Evolutionary conservation across 1,139 yeast genomes (phyloP).

Genomic region (Suzukiozyma palmioleophila): DNA sequence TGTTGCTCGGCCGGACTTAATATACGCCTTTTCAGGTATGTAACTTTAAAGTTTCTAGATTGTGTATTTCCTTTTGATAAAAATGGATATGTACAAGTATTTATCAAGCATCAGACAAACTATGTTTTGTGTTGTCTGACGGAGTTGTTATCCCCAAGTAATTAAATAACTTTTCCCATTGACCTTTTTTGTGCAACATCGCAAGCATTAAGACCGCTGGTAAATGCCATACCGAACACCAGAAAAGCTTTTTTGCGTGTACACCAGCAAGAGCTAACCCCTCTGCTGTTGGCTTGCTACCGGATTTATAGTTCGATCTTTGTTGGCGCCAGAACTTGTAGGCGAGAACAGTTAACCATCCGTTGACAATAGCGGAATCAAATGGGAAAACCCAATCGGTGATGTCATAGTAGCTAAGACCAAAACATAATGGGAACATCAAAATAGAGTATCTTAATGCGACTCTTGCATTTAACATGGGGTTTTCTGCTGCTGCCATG

Average conservation of each 20-base stretch:
- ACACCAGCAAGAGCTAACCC: constrained; percentile 55
- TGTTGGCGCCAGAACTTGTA: constrained; percentile 83
- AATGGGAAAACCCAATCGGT: constrained; percentile 78
- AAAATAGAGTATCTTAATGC: constrained; percentile 81
- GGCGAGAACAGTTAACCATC: constrained; percentile 81
- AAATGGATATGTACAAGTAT: not conserved
- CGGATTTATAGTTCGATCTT: constrained; percentile 45
- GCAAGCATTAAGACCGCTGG: constrained; percentile 89
- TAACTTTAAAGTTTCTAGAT: too few relatives aligned
- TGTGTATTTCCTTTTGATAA: not conserved
- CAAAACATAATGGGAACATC: constrained; percentile 92
- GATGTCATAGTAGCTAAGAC: constrained; percentile 70
- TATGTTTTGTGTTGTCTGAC: not conserved
- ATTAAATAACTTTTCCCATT: constrained; percentile 73
- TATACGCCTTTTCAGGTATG: too few relatives aligned
- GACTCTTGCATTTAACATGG: constrained; percentile 87
- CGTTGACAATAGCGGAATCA: constrained; percentile 78
- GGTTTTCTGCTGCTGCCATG: constrained; percentile 94
- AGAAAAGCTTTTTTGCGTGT: constrained; percentile 80
- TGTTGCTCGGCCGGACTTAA: too few relatives aligned
- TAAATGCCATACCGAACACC: constrained; percentile 93
- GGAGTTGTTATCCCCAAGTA: constrained; percentile 20
- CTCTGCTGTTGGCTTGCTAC: constrained; percentile 41
- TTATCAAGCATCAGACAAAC: not conserved
- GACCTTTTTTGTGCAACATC: constrained; percentile 91